These are phyloP conservation scores for Ceratorhiza oryzae-sativae DNA, from an alignment of 1,284 basidiomycete species.

Conservation along the genomic window DNA sequence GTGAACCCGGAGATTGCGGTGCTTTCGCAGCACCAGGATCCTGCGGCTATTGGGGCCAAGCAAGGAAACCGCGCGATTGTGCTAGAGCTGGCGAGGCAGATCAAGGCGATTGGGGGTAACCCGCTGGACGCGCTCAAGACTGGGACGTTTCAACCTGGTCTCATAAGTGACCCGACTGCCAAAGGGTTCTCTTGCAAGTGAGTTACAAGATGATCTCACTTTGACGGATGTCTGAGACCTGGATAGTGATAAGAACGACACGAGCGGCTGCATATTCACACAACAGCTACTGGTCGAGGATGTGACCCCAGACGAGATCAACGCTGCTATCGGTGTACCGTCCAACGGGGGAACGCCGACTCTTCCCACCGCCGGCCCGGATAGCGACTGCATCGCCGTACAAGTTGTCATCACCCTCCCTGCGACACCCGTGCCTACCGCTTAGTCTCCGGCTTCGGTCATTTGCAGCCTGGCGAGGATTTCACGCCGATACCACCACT, in stretches of 20 bases:
- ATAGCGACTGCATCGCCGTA: constrained; percentile 38
- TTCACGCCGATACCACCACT: too few relatives aligned
- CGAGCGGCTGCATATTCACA: constrained; percentile 67
- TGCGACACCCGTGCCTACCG: background rate
- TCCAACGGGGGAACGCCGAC: constrained; percentile 3
- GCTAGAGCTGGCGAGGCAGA: constrained; percentile 67
- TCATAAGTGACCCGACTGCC: constrained; percentile 59
- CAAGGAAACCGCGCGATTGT: constrained; percentile 67
- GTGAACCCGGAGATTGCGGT: constrained; percentile 73
- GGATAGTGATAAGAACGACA: constrained; percentile 59
- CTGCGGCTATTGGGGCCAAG: constrained; percentile 66
- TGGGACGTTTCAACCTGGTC: constrained; percentile 69
- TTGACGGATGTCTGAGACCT: constrained; percentile 52
- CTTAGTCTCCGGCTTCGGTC: background rate
- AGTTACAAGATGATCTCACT: constrained; percentile 49
- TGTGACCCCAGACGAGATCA: constrained; percentile 66
- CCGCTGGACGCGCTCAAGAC: constrained; percentile 66
- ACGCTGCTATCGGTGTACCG: constrained; percentile 48
- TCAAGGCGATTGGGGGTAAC: constrained; percentile 67
- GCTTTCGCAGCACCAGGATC: constrained; percentile 70
- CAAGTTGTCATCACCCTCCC: constrained; percentile 37
- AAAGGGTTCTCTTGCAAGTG: constrained; percentile 51
- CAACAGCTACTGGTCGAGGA: constrained; percentile 65
- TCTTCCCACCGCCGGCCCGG: constrained; percentile 22
- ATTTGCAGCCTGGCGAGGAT: too few relatives aligned